phyloP scores from a whole-genome alignment of 2,329 filamentous ascomycete species.

The Calonectria montana region DNA sequence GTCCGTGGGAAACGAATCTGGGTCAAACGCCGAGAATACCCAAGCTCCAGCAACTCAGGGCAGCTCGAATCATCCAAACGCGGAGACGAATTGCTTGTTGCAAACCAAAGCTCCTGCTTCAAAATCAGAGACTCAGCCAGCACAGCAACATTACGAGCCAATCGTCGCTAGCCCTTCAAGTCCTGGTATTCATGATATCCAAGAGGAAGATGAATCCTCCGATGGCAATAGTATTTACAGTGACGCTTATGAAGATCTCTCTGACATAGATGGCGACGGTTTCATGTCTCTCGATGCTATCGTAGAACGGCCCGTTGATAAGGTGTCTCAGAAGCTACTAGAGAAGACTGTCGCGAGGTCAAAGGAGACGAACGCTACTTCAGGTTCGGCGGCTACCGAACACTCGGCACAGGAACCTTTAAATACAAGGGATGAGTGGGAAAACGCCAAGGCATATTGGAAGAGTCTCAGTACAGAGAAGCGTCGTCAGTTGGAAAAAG shows the following conservation, averaged over 20 bases:
- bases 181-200: constrained; percentile 48
- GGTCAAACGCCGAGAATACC: not conserved
- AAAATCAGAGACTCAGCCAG: not conserved
- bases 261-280: constrained; percentile 72
- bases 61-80: not conserved
- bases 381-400: constrained; percentile 1
- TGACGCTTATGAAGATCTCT: constrained; percentile 80
- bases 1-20: constrained; percentile 60
- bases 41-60: constrained; percentile 11
- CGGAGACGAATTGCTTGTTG: not conserved
- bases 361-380: constrained; percentile 23
- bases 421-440: constrained; percentile 66
- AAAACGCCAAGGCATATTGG: constrained; percentile 77
- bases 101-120: too few relatives aligned
- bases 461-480: constrained; percentile 72
- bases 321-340: constrained; percentile 35
- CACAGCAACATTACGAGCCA: constrained; percentile 27
- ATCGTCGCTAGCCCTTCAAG: constrained; percentile 20
- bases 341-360: constrained; percentile 39
- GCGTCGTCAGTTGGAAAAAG: constrained; percentile 70
- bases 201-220: constrained; percentile 55
- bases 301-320: constrained; percentile 65
- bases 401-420: not conserved
- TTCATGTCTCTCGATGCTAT: constrained; percentile 81
- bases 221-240: constrained; percentile 74